Percentiles rank a stretch among this genome's conserved stretches.
phyloP scores from a whole-genome alignment of 2,329 filamentous ascomycete species.

The Alternaria postmessia region DNA sequence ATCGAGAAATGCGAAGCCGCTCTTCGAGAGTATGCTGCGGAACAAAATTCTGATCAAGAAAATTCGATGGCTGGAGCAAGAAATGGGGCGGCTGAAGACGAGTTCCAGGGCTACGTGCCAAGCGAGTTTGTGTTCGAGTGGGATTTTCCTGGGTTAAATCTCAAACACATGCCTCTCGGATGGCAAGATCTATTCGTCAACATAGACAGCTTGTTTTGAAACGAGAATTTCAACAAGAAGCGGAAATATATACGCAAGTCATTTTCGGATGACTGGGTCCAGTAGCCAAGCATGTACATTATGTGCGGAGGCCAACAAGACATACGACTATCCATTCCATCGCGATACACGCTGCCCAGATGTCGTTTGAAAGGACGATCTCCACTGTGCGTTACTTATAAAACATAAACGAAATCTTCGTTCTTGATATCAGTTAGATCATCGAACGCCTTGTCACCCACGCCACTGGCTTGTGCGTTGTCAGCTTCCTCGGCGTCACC shows the following conservation, averaged over 20 bases:
- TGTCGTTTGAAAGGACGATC: too few species aligned
- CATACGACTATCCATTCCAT: not conserved
- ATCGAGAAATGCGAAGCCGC: constrained; percentile 61
- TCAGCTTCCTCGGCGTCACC: constrained; percentile 42
- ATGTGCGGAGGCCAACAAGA: not conserved
- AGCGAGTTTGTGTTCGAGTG: constrained; percentile 66
- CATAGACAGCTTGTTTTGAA: constrained; percentile 47
- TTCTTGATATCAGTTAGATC: constrained; percentile 69
- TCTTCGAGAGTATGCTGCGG: constrained; percentile 48
- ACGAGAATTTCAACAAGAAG: not conserved
- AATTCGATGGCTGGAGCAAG: constrained; percentile 6
- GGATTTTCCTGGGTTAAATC: constrained; percentile 64
- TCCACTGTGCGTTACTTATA: not conserved
- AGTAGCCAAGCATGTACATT: not conserved
- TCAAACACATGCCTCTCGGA: constrained; percentile 59
- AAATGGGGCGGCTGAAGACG: constrained; percentile 51
- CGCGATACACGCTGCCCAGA: not conserved
- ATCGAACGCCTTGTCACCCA: constrained; percentile 62
- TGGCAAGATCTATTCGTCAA: constrained; percentile 61
- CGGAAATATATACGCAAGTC: not conserved
- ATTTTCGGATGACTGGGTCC: not conserved
- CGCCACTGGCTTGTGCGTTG: constrained; percentile 32
- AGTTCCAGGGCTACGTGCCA: constrained; percentile 63
- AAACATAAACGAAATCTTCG: constrained; percentile 69
- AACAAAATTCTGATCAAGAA: constrained; percentile 18